A percentile compares a stretch with the other conserved stretches of the same genome.
Conservation (phyloP, 1,284 basidiomycete species). For the Agroathelia rolfsii region DNA sequence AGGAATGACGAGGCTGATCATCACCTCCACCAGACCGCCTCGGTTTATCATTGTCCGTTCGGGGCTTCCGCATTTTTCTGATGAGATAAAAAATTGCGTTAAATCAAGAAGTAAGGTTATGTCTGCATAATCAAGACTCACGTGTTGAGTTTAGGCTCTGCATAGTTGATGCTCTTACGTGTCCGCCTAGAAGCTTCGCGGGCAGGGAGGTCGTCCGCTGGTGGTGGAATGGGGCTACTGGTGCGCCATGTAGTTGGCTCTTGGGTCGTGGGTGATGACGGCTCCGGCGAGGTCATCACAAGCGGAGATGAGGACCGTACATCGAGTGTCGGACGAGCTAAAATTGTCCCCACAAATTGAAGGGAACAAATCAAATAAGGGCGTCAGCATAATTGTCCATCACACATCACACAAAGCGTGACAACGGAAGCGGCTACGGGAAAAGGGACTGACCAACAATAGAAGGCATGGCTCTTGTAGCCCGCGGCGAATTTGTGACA, state of each 20-base stretch:
- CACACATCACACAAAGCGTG: conserved; percentile 19
- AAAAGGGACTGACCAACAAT: conserved; percentile 27
- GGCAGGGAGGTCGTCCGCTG: conserved; percentile 23
- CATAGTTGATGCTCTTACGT: conserved; percentile 79
- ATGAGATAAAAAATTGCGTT: conserved; percentile 9
- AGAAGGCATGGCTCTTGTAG: conserved; percentile 24
- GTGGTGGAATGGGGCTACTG: conserved; percentile 33
- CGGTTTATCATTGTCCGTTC: conserved; percentile 32
- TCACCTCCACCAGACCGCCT: conserved; percentile 21
- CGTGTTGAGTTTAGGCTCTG: conserved; percentile 86
- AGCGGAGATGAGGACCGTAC: conserved; percentile 17
- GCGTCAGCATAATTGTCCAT: too few relatives aligned
- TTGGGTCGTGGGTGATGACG: conserved; percentile 23
- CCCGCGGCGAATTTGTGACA: conserved; percentile 47
- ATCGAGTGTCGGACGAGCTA: not conserved
- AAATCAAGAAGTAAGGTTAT: conserved; percentile 8
- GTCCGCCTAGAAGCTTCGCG: conserved; percentile 57
- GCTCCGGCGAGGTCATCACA: conserved; percentile 29
- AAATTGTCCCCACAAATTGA: conserved; percentile 4
- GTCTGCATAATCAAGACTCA: conserved; percentile 29
- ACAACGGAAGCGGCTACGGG: conserved; percentile 24
- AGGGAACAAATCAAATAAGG: conserved; percentile 9
- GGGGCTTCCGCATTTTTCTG: conserved; percentile 89
- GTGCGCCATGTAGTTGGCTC: conserved; percentile 35
- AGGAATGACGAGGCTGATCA: conserved; percentile 16